These are phyloP conservation scores for Xylariaceae sp. DNA, from an alignment of 2,329 filamentous ascomycete genomes.

Conservation along the genomic window DNA sequence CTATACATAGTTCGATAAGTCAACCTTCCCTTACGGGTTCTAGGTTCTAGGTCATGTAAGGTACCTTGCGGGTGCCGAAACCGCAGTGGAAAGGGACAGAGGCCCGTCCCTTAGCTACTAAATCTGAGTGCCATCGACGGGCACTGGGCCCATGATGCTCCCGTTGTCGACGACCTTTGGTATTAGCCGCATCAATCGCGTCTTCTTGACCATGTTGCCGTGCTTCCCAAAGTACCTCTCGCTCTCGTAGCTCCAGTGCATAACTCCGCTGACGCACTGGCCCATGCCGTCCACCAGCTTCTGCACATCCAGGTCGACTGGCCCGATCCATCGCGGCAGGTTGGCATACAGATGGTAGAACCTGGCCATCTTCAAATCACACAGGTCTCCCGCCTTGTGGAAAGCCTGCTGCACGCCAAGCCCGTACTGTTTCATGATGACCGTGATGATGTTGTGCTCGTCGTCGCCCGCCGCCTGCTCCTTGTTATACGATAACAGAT, in stretches of 20 bases:
- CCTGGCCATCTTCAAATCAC: slow-evolving; percentile 6
- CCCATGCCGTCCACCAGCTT: slow-evolving; percentile 20
- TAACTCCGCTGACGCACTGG: slow-evolving; percentile 22
- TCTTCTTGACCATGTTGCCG: slow-evolving; percentile 13
- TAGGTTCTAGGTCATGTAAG: no score
- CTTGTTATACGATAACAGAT: slow-evolving; percentile 31
- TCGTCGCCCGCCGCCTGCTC: slow-evolving; percentile 27
- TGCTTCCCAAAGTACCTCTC: slow-evolving; percentile 23
- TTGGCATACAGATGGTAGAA: slow-evolving; percentile 16
- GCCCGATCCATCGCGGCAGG: slow-evolving; percentile 14
- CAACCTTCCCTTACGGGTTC: no score
- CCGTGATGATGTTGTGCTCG: slow-evolving; percentile 32
- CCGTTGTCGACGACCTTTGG: slow-evolving; percentile 9
- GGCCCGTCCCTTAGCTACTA: no score
- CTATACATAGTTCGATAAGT: no score
- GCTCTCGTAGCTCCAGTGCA: slow-evolving; percentile 27
- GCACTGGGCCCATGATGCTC: slow-evolving; percentile 16
- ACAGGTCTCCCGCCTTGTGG: slow-evolving; percentile 9
- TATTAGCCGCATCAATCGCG: slow-evolving; percentile 8
- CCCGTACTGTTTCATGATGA: slow-evolving; percentile 22
- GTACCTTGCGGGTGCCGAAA: no score
- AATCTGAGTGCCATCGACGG: slow-evolving; percentile 2
- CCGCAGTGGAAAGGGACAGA: no score
- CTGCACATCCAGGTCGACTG: slow-evolving; percentile 17
- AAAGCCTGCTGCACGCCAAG: slow-evolving; percentile 14